Base-by-base conservation (phyloP, 2,329 filamentous ascomycete genomes). In the Ophiocordyceps unilateralis region DNA sequence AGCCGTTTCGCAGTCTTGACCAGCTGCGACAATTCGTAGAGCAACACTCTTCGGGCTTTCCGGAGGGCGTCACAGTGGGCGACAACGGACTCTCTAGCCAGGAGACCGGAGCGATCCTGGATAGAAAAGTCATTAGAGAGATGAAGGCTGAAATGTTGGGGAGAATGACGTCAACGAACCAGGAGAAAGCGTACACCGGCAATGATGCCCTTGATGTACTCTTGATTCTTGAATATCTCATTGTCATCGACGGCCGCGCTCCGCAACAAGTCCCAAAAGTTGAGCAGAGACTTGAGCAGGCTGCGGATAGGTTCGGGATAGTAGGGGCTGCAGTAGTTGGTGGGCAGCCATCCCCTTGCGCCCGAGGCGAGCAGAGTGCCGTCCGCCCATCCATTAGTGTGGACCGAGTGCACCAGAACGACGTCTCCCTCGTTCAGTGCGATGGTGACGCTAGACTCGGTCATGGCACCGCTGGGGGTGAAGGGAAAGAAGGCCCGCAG, bases 331-430 rank as follows among this genome's bases (percentile, higher is more conserved):
- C 91, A 98, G 60, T 96, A 98, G 61, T 98, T 98, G 9, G 91
- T 98, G 3, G 91, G 91, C 46, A 98, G 68, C 91, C 91, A 98
- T 48, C 91, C 91, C 51, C 91, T 75, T 41, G 83, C 82, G 22
- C 89, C 89, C 3, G 87, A 85, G 21, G 81, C 74, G 47, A 98
- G 65, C 36, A 95, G 68, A 1, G 91, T 98, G 42, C 91, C 91
- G 59, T 98, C 91, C 26, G 91, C 91, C 91, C 91, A 98, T 51
- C 91, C 91, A 65, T 96, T 98, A 47, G 86, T 91, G 61, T 98
- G 91, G 50, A 96, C 84, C 4, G 91, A 95, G 61, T 98, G 91
- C 20, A 98, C 83, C 45, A 98, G 65, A 43, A 98, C 81, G 41
- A 98, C 76, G 55, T 98, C 91, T 46, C 91, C 91, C 56, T 91